These are phyloP conservation scores for Noccaea bulbosa DNA, from an alignment of 345 rosid genomes.

Conservation along the genomic window DNA sequence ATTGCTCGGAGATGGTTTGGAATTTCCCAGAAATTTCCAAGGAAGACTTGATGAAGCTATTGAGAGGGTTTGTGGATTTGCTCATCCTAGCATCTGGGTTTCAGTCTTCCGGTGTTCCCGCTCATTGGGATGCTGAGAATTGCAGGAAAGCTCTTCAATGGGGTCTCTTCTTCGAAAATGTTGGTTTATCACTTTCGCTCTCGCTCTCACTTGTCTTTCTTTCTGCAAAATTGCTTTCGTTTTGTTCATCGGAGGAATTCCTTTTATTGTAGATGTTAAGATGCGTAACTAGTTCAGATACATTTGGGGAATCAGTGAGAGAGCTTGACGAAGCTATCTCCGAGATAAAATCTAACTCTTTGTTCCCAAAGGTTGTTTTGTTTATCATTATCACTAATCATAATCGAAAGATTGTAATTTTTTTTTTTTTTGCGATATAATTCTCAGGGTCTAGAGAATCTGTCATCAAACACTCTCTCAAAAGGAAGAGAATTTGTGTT, in stretches of 20 bases:
- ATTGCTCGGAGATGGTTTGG: conserved; percentile 59
- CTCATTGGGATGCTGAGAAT: conserved; percentile 67
- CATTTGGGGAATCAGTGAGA: conserved; percentile 53
- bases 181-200: conserved; percentile 33
- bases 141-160: conserved; percentile 70
- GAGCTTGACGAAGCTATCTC: conserved; percentile 67
- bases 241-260: conserved; percentile 1
- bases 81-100: conserved; percentile 78
- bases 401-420: no score
- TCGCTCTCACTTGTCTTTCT: background rate
- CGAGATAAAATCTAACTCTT: conserved; percentile 57
- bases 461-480: conserved; percentile 59
- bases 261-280: conserved; percentile 47
- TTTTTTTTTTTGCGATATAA: no score
- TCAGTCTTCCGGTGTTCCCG: conserved; percentile 72
- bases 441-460: conserved; percentile 68
- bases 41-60: conserved; percentile 59
- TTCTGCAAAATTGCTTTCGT: background rate
- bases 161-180: conserved; percentile 79
- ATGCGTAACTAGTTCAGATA: conserved; percentile 49
- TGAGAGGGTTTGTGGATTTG: conserved; percentile 79
- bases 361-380: conserved; percentile 73
- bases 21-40: conserved; percentile 60
- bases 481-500: conserved; percentile 52
- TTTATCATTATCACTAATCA: background rate